Evolutionary conservation across 2,329 filamentous ascomycete genomes (phyloP), one percentile per base, ranked within the genome.

Genomic region (Pseudopithomyces chartarum): DNA sequence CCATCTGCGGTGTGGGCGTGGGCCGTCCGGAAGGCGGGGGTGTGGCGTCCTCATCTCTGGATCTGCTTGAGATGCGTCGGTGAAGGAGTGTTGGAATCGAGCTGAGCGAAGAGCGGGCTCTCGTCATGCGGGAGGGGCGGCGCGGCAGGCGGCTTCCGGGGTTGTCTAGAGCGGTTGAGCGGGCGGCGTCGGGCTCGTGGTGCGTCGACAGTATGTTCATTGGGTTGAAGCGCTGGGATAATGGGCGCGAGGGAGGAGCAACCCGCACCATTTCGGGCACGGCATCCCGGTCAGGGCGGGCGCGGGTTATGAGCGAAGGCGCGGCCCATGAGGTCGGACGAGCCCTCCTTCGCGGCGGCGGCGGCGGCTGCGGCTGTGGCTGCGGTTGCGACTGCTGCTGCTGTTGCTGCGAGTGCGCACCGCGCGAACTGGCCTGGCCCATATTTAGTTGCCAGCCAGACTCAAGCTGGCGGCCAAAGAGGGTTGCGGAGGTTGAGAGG

Each of bases 371-470:
- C 32, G 45, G 32, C 45, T 13, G 43, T 10, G 34, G 11, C 34
- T 13, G 34, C 34, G 34, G 11, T 11, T 38, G 34, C n/a, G 12
- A 11, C 5, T 45, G 26, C 8, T 8, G 4, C 23, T 26, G 43
- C 3, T 26, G 44, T 19, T 32, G 45, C 45, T 13, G 38, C 43
- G 66, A 64, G 33, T 65, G 44, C 57, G 62, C 57, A 59, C 64
- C 67, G 62, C 68, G 65, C 20, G 76, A 77, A 61, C 65, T 70
- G 61, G 70, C 69, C 68, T 75, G 75, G 56, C 75, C 75, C 75
- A 78, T 78, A 50, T 55, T 66, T 55, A 53, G 63, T 63, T 64
- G 69, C 60, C 66, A 59, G 61, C 62, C 66, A 62, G 66, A 61
- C 55, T 59, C 53, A 56, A 62, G 67, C 63, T 58, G 61, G 60